A percentile compares a stretch with the other conserved stretches of the same genome.
Conservation (phyloP, 1,284 basidiomycete species). For the Cystobasidium pallidum region DNA sequence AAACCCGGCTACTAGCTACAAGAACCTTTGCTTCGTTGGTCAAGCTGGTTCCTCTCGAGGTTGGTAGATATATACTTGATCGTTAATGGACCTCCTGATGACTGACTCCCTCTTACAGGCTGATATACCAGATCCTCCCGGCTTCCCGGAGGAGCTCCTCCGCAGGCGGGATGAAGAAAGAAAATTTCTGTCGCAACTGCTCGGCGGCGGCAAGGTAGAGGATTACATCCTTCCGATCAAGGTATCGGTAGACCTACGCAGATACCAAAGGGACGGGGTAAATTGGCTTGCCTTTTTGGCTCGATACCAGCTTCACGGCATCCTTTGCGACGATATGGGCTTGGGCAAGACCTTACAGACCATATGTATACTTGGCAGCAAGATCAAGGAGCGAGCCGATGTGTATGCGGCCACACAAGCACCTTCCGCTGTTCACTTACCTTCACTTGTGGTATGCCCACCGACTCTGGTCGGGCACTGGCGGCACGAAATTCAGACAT, state of each 20-base stretch:
- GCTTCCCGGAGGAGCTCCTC: slow-evolving; percentile 87
- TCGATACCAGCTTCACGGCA: slow-evolving; percentile 93
- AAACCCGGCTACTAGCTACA: slow-evolving; percentile 87
- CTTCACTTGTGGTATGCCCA: slow-evolving; percentile 94
- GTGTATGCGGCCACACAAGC: slow-evolving; percentile 70
- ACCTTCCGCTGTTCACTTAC: slow-evolving; percentile 80
- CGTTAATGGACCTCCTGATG: not conserved
- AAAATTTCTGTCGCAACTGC: slow-evolving; percentile 87
- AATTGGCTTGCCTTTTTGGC: slow-evolving; percentile 99
- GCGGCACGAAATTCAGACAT: slow-evolving; percentile 97
- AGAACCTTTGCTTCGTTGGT: slow-evolving; percentile 97
- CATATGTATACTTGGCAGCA: slow-evolving; percentile 94
- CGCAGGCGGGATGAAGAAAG: slow-evolving; percentile 84
- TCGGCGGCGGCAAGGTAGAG: slow-evolving; percentile 93
- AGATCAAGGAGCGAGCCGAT: slow-evolving; percentile 83
- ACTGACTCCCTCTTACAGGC: slow-evolving; percentile 62
- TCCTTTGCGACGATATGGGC: slow-evolving; percentile 95
- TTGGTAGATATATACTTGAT: slow-evolving; percentile 55
- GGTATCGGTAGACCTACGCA: slow-evolving; percentile 91
- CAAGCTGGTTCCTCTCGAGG: slow-evolving; percentile 98
- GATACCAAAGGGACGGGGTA: slow-evolving; percentile 97
- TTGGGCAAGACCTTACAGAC: slow-evolving; percentile 98
- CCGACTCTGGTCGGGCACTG: slow-evolving; percentile 97
- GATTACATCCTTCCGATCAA: slow-evolving; percentile 83
- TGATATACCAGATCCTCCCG: slow-evolving; percentile 90